Evolutionary conservation across 768 basidiomycete genomes (phyloP).

Genomic region (Lepiota venenata): DNA sequence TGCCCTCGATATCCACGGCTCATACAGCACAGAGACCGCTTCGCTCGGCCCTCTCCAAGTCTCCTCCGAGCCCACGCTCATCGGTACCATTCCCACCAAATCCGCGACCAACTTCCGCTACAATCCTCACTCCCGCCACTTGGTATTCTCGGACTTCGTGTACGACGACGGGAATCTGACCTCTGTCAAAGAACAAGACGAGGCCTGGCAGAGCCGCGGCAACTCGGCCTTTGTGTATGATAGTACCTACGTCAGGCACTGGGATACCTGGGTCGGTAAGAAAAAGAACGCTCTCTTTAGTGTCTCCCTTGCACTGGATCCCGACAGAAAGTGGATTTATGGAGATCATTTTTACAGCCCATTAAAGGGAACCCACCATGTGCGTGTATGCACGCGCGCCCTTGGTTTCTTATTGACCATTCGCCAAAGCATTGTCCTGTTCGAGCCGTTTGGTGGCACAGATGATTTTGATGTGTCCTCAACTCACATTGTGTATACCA

Average conservation of each 20-base stretch:
- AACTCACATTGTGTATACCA: conserved; percentile 73
- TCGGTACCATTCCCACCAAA: conserved; percentile 68
- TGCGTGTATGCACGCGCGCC: conserved; percentile 30
- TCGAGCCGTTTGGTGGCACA: conserved; percentile 82
- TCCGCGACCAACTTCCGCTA: conserved; percentile 71
- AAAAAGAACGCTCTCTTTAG: conserved; percentile 75
- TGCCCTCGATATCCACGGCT: conserved; percentile 50
- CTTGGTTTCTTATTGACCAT: background rate
- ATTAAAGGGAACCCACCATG: conserved; percentile 67
- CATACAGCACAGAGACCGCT: conserved; percentile 24
- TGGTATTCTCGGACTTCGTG: conserved; percentile 87
- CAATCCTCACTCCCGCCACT: conserved; percentile 45
- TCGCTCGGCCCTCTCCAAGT: conserved; percentile 24
- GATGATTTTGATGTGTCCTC: conserved; percentile 77
- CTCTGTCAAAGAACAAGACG: conserved; percentile 65
- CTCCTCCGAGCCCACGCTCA: conserved; percentile 38
- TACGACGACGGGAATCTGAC: conserved; percentile 73
- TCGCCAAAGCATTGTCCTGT: conserved; percentile 60
- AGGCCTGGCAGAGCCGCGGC: conserved; percentile 69
- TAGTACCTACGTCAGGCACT: conserved; percentile 65
- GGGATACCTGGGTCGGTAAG: conserved; percentile 73
- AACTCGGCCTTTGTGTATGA: conserved; percentile 73
- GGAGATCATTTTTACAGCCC: conserved; percentile 53
- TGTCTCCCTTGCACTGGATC: conserved; percentile 48
- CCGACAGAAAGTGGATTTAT: conserved; percentile 51